Evolutionary conservation across 345 rosid species (phyloP).

Genomic region (Syzygium aromaticum): DNA sequence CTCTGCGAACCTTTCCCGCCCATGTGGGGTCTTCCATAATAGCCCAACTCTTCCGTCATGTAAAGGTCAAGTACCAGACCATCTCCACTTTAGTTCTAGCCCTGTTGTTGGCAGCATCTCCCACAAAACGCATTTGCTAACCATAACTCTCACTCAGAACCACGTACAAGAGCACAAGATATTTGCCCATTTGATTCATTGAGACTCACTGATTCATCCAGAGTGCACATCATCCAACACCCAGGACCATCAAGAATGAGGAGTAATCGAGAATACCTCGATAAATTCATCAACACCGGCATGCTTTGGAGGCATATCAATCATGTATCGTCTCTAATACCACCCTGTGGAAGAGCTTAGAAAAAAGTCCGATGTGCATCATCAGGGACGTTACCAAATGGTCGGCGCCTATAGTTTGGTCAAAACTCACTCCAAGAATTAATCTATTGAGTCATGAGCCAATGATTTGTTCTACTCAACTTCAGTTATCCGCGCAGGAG

Average conservation of each 20-base stretch:
- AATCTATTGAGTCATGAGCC: neutral
- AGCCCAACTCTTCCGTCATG: neutral
- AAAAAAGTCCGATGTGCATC: neutral
- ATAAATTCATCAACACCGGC: neutral
- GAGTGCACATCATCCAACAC: neutral
- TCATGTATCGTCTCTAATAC: neutral
- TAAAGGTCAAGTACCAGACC: neutral
- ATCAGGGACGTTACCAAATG: neutral
- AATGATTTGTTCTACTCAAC: neutral
- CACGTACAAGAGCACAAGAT: neutral
- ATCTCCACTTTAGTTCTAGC: neutral
- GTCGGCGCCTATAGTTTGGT: neutral
- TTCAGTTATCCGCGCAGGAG: neutral
- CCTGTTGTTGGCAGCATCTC: neutral
- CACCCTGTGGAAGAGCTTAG: neutral
- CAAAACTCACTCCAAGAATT: neutral
- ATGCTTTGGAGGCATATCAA: neutral
- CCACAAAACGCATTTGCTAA: neutral
- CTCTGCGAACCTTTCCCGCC: neutral
- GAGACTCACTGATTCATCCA: neutral
- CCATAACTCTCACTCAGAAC: neutral
- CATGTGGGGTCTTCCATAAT: neutral
- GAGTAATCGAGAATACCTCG: neutral
- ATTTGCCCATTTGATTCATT: neutral
- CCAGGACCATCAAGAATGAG: neutral